Conservation (phyloP, 1,139 yeast genomes). For the Kodamaea ohmeri region DNA sequence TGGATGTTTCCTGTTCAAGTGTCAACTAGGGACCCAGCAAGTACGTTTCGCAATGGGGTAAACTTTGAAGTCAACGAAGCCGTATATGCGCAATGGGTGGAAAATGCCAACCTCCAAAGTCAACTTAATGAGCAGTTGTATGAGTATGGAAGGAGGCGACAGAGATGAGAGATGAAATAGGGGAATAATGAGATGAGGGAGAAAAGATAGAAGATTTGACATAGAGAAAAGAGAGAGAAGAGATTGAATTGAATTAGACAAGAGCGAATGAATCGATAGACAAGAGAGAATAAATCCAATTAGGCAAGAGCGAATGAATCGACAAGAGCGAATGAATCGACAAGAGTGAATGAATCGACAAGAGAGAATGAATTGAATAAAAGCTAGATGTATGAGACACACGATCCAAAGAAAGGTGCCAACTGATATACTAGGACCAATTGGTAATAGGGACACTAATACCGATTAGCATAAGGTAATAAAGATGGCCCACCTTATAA, state of each 20-base stretch:
- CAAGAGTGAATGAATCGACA: too few species aligned
- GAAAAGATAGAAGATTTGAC: not conserved
- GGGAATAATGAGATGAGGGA: not conserved
- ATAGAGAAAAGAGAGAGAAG: not conserved
- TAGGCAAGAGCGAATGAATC: too few species aligned
- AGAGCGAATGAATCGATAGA: not conserved
- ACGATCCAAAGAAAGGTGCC: too few species aligned
- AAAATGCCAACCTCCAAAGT: constrained; percentile 45
- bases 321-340: too few species aligned
- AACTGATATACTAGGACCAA: too few species aligned
- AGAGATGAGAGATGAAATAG: not conserved
- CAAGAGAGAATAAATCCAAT: too few species aligned
- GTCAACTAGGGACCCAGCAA: constrained; percentile 22
- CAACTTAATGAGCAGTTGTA: constrained; percentile 46
- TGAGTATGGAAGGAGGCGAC: constrained; percentile 10
- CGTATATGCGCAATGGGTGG: constrained; percentile 39
- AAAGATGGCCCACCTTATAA: too few species aligned
- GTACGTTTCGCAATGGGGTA: constrained; percentile 46
- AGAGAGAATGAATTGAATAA: too few species aligned
- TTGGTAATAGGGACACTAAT: too few species aligned
- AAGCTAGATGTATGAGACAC: too few species aligned
- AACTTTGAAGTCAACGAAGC: constrained; percentile 48
- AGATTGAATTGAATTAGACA: not conserved
- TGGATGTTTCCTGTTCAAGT: constrained; percentile 70
- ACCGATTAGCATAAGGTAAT: too few species aligned